Conservation (phyloP, 2,329 filamentous ascomycete genomes). For the Talaromyces sp. region DNA sequence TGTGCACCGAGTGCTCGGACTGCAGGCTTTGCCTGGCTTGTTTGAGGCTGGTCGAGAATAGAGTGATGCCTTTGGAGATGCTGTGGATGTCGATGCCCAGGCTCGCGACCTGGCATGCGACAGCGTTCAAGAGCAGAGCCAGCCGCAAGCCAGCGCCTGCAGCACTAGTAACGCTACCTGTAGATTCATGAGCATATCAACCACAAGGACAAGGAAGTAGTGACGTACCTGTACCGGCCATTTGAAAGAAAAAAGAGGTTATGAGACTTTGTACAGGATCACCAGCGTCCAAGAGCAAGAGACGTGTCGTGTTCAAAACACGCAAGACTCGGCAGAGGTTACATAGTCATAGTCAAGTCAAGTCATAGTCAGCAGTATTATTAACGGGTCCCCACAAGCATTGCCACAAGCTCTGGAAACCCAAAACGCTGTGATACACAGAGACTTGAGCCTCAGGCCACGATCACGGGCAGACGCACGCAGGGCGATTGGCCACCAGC, state of each 20-base stretch:
- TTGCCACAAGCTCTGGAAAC: neutral
- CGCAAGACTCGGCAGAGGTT: neutral
- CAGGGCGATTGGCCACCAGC: neutral
- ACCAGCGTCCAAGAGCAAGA: neutral
- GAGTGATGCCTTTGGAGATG: slow-evolving; percentile 37
- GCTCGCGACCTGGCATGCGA: slow-evolving; percentile 35
- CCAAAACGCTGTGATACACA: too few relatives aligned
- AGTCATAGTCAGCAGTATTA: neutral
- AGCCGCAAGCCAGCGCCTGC: slow-evolving; percentile 32
- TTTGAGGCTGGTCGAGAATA: slow-evolving; percentile 36
- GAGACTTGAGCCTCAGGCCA: neutral
- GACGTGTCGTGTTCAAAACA: neutral
- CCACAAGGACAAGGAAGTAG: neutral
- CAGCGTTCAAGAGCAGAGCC: slow-evolving; percentile 37
- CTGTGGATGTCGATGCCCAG: slow-evolving; percentile 36
- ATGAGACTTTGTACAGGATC: neutral
- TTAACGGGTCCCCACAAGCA: neutral
- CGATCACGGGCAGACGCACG: neutral
- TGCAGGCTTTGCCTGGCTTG: slow-evolving; percentile 30
- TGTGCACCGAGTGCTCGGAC: slow-evolving; percentile 23
- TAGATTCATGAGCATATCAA: neutral
- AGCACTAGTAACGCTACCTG: slow-evolving; percentile 18
- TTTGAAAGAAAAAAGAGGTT: neutral
- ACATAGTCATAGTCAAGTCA: neutral
- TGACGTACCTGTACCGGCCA: neutral